Evolutionary conservation across 768 basidiomycete genomes (phyloP).

Genomic region (Amanita brunnescens): DNA sequence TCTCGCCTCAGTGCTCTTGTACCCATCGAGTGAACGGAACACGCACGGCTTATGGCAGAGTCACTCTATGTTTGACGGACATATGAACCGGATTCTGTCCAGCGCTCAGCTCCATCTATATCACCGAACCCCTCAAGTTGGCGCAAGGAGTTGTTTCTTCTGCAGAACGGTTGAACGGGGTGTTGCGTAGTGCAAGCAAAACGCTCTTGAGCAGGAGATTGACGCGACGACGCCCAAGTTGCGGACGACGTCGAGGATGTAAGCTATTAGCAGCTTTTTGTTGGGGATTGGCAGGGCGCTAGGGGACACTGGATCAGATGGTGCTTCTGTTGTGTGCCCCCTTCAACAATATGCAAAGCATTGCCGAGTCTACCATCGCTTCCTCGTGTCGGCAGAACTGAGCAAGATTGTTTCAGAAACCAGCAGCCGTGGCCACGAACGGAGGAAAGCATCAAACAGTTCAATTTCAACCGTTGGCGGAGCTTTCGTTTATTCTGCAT

Average conservation of each 20-base stretch:
- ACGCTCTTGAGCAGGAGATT: constrained; percentile 66
- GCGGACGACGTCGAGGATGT: constrained; percentile 28
- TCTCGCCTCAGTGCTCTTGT: constrained; percentile 6
- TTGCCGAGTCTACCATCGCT: constrained; percentile 55
- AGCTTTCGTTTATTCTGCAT: constrained; percentile 30
- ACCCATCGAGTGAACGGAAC: constrained; percentile 33
- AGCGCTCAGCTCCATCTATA: constrained; percentile 21
- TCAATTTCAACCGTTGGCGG: constrained; percentile 30
- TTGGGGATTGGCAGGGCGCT: constrained; percentile 67
- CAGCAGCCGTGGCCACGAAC: constrained; percentile 13
- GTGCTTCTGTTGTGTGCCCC: constrained; percentile 23
- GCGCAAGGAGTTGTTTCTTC: constrained; percentile 57
- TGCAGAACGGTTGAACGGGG: constrained; percentile 57
- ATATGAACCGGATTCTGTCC: constrained; percentile 46
- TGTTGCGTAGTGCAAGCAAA: constrained; percentile 48
- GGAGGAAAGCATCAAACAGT: constrained; percentile 22
- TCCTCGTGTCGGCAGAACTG: constrained; percentile 27
- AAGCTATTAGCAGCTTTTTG: constrained; percentile 69
- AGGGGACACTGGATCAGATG: constrained; percentile 38
- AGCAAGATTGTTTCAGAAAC: constrained; percentile 9
- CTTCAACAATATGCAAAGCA: constrained; percentile 48
- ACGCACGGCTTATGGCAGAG: constrained; percentile 63
- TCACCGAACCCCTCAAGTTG: constrained; percentile 47
- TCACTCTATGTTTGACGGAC: constrained; percentile 64
- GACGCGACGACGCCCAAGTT: constrained; percentile 70